A percentile compares a stretch with the other conserved stretches of the same genome.
These are phyloP conservation scores for Lentinus brumalis DNA, from an alignment of 768 basidiomycete species.

Conservation along the genomic window DNA sequence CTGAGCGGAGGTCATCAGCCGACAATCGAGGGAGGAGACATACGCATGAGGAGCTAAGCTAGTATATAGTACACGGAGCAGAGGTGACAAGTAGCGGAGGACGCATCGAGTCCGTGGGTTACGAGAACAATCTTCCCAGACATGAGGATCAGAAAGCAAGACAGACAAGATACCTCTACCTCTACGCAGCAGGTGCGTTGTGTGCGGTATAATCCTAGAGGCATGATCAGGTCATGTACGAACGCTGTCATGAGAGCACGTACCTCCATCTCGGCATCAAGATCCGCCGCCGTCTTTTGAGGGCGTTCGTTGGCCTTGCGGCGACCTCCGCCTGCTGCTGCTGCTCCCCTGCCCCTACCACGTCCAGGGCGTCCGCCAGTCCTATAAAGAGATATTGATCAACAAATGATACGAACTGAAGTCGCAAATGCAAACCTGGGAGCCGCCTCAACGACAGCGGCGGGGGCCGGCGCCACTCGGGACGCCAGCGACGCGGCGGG, in stretches of 20 bases:
- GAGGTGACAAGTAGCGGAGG: background rate
- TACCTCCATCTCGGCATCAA: conserved; percentile 99
- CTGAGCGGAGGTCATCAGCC: conserved; percentile 3
- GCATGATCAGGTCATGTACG: background rate
- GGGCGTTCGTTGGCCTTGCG: conserved; percentile 52
- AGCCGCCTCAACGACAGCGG: conserved; percentile 33
- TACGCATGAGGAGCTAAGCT: conserved; percentile 16
- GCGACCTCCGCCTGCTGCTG: conserved; percentile 10
- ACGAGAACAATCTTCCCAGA: background rate
- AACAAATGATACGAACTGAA: conserved; percentile 36
- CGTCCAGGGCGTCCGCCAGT: conserved; percentile 44
- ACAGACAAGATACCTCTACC: background rate
- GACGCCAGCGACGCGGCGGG: conserved; percentile 66
- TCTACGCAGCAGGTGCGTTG: conserved; percentile 18
- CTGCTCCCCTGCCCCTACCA: background rate
- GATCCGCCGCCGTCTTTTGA: conserved; percentile 81
- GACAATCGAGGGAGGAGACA: background rate
- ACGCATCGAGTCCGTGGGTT: background rate
- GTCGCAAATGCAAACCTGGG: conserved; percentile 21
- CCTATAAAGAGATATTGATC: conserved; percentile 20
- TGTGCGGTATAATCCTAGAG: conserved; percentile 23
- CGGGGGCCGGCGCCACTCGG: conserved; percentile 78
- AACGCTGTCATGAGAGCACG: conserved; percentile 22
- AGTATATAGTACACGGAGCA: conserved; percentile 19
- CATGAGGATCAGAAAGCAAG: background rate